These are phyloP conservation scores for Apiotrichum gamsii DNA, from an alignment of 1,284 basidiomycete genomes.

Conservation along the genomic window DNA sequence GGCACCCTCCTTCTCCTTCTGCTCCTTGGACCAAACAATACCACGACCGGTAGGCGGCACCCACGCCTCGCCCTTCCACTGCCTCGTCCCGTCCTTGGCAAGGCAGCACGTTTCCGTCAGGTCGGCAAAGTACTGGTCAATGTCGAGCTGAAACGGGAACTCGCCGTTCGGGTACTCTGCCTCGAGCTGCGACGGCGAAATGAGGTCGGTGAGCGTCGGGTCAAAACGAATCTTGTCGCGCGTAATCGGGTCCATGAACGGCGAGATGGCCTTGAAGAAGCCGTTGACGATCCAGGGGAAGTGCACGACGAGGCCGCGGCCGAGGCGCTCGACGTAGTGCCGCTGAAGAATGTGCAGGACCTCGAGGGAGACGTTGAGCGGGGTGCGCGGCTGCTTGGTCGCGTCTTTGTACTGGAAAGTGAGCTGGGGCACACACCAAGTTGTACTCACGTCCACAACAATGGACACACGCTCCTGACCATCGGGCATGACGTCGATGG, in stretches of 20 bases:
- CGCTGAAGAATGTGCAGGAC: constrained; percentile 78
- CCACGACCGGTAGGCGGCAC: constrained; percentile 43
- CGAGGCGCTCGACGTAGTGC: constrained; percentile 79
- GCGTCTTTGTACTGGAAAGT: constrained; percentile 51
- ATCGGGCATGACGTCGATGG: constrained; percentile 75
- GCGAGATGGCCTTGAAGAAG: constrained; percentile 79
- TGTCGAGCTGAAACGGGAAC: constrained; percentile 70
- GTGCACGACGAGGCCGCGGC: constrained; percentile 76
- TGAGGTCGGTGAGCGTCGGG: constrained; percentile 67
- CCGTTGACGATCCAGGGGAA: constrained; percentile 70
- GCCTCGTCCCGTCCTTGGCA: constrained; percentile 35
- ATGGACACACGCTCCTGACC: constrained; percentile 74
- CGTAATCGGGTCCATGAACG: constrained; percentile 84
- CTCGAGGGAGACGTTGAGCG: constrained; percentile 68
- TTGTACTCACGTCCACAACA: constrained; percentile 57
- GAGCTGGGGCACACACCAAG: constrained; percentile 52
- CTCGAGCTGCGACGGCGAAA: constrained; percentile 70
- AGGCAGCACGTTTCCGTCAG: constrained; percentile 54
- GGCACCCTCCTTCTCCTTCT: constrained; percentile 19
- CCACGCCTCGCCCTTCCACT: constrained; percentile 31
- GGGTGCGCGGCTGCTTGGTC: constrained; percentile 71
- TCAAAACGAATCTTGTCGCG: constrained; percentile 91
- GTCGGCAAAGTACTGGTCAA: constrained; percentile 69
- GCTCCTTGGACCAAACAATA: constrained; percentile 36
- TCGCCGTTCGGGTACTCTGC: constrained; percentile 75